Conservation (phyloP, 2,329 filamentous ascomycete genomes). For the Penicillium occitanis region DNA sequence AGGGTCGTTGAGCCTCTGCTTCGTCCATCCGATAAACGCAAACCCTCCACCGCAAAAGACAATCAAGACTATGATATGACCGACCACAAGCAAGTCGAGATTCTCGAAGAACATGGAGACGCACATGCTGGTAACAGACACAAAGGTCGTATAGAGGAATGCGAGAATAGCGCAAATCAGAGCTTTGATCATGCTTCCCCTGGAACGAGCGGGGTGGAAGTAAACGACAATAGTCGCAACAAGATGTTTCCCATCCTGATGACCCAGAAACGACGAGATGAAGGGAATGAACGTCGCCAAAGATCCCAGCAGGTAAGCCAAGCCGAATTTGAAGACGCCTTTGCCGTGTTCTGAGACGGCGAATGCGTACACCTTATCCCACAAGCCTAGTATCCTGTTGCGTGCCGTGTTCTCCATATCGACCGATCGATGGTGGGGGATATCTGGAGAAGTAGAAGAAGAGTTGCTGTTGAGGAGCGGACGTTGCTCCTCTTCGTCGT, state of each 20-base stretch:
- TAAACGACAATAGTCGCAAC: conserved; percentile 93
- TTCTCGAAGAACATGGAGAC: conserved; percentile 76
- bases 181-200: conserved; percentile 87
- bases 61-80: conserved; percentile 75
- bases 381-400: conserved; percentile 36
- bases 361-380: conserved; percentile 57
- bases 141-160: conserved; percentile 72
- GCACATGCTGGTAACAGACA: conserved; percentile 85
- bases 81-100: conserved; percentile 65
- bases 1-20: conserved; percentile 74
- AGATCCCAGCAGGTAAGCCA: conserved; percentile 84
- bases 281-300: conserved; percentile 78
- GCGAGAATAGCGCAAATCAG: conserved; percentile 73
- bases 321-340: conserved; percentile 83
- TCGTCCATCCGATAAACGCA: conserved; percentile 84
- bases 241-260: conserved; percentile 88
- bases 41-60: conserved; percentile 84
- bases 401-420: conserved; percentile 24
- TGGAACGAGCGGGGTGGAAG: conserved; percentile 84
- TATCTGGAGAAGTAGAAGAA: not conserved
- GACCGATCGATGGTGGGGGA: conserved; percentile 19
- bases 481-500: conserved; percentile 41
- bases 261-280: conserved; percentile 71
- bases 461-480: conserved; percentile 30
- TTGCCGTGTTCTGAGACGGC: conserved; percentile 70